Conservation (phyloP, 805 yeast genomes). For the Metschnikowia amazonensis region DNA sequence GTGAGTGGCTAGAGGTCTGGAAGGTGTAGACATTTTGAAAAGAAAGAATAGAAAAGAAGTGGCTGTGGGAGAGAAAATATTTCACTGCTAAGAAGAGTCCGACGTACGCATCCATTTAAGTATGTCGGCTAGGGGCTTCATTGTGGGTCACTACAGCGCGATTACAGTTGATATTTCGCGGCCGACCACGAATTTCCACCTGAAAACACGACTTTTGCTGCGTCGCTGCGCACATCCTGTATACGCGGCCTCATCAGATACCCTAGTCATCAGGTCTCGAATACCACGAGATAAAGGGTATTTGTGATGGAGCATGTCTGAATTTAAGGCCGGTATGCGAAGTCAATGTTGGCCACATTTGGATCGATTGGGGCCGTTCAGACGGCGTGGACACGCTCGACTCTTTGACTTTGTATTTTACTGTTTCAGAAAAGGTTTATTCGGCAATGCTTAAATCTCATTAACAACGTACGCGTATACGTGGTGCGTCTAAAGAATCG, state of each 20-base stretch:
- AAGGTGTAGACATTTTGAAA: conserved; percentile 12
- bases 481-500: background rate
- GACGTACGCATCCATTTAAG: background rate
- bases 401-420: too few species aligned
- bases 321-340: too few species aligned
- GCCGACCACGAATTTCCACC: conserved; percentile 1
- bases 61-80: background rate
- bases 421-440: too few species aligned
- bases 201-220: conserved; percentile 5
- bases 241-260: background rate
- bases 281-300: too few species aligned
- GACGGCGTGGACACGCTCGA: too few species aligned
- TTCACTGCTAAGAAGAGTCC: background rate
- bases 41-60: background rate
- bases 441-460: too few species aligned
- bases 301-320: too few species aligned
- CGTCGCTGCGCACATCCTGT: conserved; percentile 2
- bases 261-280: background rate
- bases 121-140: conserved; percentile 1
- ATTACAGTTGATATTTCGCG: conserved; percentile 3
- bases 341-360: too few species aligned
- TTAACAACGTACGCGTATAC: background rate
- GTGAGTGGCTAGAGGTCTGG: conserved; percentile 17
- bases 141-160: conserved; percentile 2
- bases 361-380: too few species aligned